Base-by-base conservation (phyloP, 139 green algal species). In the Protoeuglena noctilucae region DNA sequence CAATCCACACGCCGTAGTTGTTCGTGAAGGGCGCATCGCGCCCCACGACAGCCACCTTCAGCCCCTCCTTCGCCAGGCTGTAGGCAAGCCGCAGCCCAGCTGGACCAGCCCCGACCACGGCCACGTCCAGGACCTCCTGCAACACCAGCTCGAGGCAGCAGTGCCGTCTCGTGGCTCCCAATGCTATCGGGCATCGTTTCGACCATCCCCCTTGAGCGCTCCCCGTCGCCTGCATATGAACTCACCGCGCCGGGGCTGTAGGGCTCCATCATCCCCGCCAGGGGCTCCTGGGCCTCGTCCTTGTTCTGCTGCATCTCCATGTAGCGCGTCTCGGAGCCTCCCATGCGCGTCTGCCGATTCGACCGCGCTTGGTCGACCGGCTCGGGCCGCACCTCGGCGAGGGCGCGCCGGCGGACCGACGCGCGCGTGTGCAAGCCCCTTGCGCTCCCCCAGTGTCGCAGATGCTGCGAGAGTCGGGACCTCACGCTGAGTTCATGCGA, bases 1-100 rank as follows among this genome's bases (percentile, higher is more conserved):
- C 79, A n/a, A 68, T 59, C 82, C 81, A 92, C 18, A 94, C 84
- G 25, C 87, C 87, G 40, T 95, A 95, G 68, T 93, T 96, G 75
- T 96, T 96, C 7, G 87, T 75, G 53, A 94, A 87, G 0, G 80
- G 76, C 23, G 56, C 48, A 30, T 94, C 84, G 16, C 69, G 70
- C 3, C 84, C 84, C 34, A 43, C 34, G 34, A 43, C 34, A 43
- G 12, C 34, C 34, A 92, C 81, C 1, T n/a, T 63, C 0, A 96
- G 53, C 2, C 86, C 88, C 0, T 68, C 56, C n/a, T 73, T 64
- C 1, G 63, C 88, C 28, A 93, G 67, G 63, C 94, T 79, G 14
- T 75, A 77, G 2, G 88, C 86, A 12, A 98, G 60, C 28, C 69
- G 76, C 0, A 98, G 66, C 2, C 90, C 90, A 2, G 90, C 82